A percentile compares a stretch with the other conserved stretches of the same genome.
phyloP scores from a whole-genome alignment of 768 basidiomycete species.

The Suillus luteus region DNA sequence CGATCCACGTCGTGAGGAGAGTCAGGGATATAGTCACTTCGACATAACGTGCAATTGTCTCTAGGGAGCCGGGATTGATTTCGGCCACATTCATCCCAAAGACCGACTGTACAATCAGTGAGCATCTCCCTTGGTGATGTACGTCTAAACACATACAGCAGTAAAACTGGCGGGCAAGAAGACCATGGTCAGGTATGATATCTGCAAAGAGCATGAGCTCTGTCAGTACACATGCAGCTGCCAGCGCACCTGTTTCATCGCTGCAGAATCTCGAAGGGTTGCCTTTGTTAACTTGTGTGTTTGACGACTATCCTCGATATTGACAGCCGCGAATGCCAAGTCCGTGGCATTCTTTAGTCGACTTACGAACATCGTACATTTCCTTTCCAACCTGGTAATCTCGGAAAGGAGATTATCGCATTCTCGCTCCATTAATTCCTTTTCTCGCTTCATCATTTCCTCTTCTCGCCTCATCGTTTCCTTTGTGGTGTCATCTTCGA shows the following conservation, averaged over 20 bases:
- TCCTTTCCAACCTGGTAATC: conserved; percentile 41
- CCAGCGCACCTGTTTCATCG: conserved; percentile 35
- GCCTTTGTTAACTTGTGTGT: conserved; percentile 48
- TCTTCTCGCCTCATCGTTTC: conserved; percentile 14
- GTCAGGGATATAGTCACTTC: conserved; percentile 47
- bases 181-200: conserved; percentile 61
- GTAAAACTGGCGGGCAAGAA: conserved; percentile 59
- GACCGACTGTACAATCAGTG: conserved; percentile 30
- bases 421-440: conserved; percentile 21
- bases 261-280: conserved; percentile 43
- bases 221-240: background rate
- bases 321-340: conserved; percentile 57
- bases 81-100: conserved; percentile 32
- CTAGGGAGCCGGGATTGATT: conserved; percentile 29
- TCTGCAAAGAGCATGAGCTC: conserved; percentile 29
- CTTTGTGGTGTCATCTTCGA: background rate
- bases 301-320: conserved; percentile 55
- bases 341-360: conserved; percentile 36
- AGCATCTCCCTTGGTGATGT: conserved; percentile 1
- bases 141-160: conserved; percentile 21
- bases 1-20: conserved; percentile 50
- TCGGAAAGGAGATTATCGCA: conserved; percentile 37
- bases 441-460: conserved; percentile 14
- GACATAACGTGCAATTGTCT: conserved; percentile 41
- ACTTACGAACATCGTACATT: conserved; percentile 29